Evolutionary conservation across 352 stramenopile genomes (phyloP), one percentile per base, ranked within the genome.

Genomic region (Phytophthora litchii): DNA sequence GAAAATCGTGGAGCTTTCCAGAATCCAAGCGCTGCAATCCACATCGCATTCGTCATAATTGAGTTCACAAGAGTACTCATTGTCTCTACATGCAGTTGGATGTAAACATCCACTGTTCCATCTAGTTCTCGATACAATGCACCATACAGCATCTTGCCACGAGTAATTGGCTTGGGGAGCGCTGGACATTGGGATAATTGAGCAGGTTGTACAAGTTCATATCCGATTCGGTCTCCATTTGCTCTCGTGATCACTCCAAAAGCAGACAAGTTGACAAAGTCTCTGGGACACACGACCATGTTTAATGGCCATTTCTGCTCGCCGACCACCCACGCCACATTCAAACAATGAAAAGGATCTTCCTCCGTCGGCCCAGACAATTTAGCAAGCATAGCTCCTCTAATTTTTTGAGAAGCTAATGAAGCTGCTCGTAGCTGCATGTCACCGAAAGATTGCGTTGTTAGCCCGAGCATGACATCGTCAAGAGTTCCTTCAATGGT

Each of bases 171-270:
- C 4, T 47, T 54, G 1, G 44, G 47, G 11, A 70, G 48, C 16
- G 27, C 14, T 12, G 54, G 47, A 11, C 37, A 59, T 31, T 64
- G 61, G 14, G 67, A 48, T 8, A 80, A 37, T 8, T 63, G 44
- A 27, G 82, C 70, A 6, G 76, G 80, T 48, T 87, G 76, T 19
- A 76, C 61, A 9, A 87, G 29, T 16, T 84, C 62, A 48, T 83
- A 89, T 8, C 76, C 79, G 10, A 87, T 64, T 3, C 55, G 47
- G 6, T 66, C 54, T 2, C 64, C 64, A 11, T 70, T 73, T 6
- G 59, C 17, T 20, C 41, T 32, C 5, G 51, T 62, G 16, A 81
- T 56, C 2, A 70, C 61, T 29, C 79, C 79, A 12, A 60, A 74
- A 36, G 71, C 37, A 46, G 72, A 69, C 14, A 89, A 51, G 29